Evolutionary conservation across 2,329 filamentous ascomycete species (phyloP).

Genomic region (Colletotrichum viniferum): DNA sequence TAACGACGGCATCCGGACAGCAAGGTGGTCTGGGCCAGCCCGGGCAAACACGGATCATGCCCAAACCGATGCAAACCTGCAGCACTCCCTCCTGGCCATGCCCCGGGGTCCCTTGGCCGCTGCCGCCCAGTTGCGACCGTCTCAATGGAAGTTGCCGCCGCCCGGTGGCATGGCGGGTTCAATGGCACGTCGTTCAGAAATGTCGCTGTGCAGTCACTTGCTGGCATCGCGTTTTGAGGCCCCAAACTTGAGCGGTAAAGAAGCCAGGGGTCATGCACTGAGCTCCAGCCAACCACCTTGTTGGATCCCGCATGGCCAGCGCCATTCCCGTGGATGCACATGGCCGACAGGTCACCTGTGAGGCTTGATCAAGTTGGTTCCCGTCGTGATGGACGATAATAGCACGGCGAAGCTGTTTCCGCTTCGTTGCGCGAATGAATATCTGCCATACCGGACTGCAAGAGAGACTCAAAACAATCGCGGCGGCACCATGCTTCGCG

Average conservation of each 20-base stretch:
- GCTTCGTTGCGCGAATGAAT: background rate
- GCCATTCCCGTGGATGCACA: background rate
- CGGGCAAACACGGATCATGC: slow-evolving; percentile 10
- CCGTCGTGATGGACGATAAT: background rate
- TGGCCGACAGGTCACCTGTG: background rate
- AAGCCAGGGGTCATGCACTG: background rate
- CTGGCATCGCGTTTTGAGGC: background rate
- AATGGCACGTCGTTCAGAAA: background rate
- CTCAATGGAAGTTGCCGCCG: background rate
- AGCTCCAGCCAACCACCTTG: background rate
- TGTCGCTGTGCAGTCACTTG: background rate
- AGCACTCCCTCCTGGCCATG: background rate
- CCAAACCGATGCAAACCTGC: slow-evolving; percentile 3
- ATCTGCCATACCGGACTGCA: background rate
- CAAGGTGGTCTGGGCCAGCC: slow-evolving; percentile 5
- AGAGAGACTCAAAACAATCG: background rate
- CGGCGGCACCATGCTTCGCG: background rate
- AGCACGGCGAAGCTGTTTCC: background rate
- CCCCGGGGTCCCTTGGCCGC: background rate
- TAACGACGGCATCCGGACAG: background rate
- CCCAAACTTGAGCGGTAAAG: background rate
- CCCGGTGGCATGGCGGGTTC: background rate
- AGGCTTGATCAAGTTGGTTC: background rate
- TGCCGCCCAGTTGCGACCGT: background rate
- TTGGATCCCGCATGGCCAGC: background rate